Evolutionary conservation across 768 basidiomycete species (phyloP).

Genomic region (Phylloporus rhodoxanthus): DNA sequence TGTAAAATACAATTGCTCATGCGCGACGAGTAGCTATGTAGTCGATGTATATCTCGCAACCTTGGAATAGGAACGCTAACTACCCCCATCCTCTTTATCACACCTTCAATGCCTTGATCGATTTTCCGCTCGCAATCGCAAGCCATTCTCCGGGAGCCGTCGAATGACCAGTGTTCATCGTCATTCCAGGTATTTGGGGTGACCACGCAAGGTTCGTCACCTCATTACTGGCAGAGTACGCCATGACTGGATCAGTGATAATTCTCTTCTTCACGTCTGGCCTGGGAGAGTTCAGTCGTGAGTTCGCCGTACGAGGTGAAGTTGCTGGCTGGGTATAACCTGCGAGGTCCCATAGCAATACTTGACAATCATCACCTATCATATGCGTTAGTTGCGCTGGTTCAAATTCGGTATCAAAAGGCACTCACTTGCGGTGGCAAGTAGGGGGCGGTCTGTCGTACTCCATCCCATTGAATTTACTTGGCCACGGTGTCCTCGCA

Average conservation of each 20-base stretch:
- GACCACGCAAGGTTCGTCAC: conserved; percentile 87
- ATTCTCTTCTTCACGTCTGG: conserved; percentile 75
- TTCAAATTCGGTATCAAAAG: not conserved
- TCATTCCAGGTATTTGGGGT: conserved; percentile 72
- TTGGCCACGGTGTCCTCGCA: conserved; percentile 74
- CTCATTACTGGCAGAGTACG: conserved; percentile 72
- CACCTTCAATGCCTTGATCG: conserved; percentile 76
- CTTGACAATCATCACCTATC: conserved; percentile 87
- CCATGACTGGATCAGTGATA: conserved; percentile 74
- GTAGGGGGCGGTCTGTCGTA: conserved; percentile 69
- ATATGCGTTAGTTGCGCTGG: not conserved
- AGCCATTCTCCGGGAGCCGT: conserved; percentile 82
- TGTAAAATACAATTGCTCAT: not conserved
- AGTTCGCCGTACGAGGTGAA: conserved; percentile 63
- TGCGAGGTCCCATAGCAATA: conserved; percentile 89
- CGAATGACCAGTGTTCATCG: conserved; percentile 67
- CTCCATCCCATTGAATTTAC: conserved; percentile 93
- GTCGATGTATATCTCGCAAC: not conserved
- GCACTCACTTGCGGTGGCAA: conserved; percentile 80
- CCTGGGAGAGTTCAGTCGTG: conserved; percentile 72
- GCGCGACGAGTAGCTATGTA: not conserved
- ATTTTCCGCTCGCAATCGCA: conserved; percentile 76
- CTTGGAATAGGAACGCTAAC: not conserved
- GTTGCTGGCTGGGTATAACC: conserved; percentile 54
- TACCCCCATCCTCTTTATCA: conserved; percentile 30